These are phyloP conservation scores for Sedum album DNA, from an alignment of 164 flowering plant species.

Conservation along the genomic window DNA sequence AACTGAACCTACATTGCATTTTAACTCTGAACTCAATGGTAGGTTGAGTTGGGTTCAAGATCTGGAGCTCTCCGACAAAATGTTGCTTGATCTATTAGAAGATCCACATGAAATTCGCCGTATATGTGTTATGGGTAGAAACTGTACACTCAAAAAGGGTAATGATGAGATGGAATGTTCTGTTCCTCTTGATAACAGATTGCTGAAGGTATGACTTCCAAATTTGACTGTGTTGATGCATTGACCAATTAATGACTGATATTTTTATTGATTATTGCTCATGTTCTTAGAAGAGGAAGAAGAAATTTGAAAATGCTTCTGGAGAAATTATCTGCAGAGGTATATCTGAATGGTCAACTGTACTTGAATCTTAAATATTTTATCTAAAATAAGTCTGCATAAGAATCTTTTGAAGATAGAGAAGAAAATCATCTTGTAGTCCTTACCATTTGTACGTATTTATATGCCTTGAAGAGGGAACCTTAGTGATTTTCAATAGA, in stretches of 20 bases:
- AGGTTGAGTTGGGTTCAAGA: conserved; percentile 94
- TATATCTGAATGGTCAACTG: too few relatives aligned
- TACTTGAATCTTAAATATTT: too few relatives aligned
- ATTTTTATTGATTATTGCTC: not conserved
- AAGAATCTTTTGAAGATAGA: not conserved
- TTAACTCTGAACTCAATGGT: conserved; percentile 6
- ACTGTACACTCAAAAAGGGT: conserved; percentile 54
- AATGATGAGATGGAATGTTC: conserved; percentile 64
- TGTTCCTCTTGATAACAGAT: conserved; percentile 66
- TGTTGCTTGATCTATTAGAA: conserved; percentile 96
- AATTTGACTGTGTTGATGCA: not conserved
- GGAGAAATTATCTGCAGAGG: conserved; percentile 96
- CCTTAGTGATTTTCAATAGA: not conserved
- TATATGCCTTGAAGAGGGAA: not conserved
- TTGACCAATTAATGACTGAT: not conserved
- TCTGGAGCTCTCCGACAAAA: conserved; percentile 90
- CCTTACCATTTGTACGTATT: not conserved
- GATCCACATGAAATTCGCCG: conserved; percentile 92
- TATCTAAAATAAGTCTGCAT: not conserved
- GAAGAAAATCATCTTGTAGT: too few relatives aligned
- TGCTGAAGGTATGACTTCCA: conserved; percentile 64
- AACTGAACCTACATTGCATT: not conserved
- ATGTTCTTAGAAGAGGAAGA: conserved; percentile 83
- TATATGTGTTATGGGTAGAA: conserved; percentile 85
- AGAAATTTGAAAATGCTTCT: conserved; percentile 98